phyloP scores from a whole-genome alignment of 75 land plant genomes.

The Ceratopteris richardii region DNA sequence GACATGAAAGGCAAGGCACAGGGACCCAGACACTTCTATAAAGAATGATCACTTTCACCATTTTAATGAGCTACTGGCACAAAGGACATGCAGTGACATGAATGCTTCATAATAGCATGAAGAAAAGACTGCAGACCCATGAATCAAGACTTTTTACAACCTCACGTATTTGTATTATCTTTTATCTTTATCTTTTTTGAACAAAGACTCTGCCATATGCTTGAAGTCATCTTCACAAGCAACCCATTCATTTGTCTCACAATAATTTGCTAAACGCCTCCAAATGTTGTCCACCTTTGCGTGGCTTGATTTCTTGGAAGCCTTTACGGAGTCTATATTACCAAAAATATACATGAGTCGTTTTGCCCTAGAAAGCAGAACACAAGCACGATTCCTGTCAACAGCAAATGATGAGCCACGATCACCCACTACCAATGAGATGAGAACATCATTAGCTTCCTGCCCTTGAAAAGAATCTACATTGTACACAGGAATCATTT shows the following conservation, averaged over 20 bases:
- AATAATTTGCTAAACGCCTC: constrained; percentile 2
- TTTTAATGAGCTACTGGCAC: too few relatives aligned
- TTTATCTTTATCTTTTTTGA: neutral
- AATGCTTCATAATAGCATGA: too few relatives aligned
- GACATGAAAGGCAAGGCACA: too few relatives aligned
- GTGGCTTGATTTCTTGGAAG: neutral
- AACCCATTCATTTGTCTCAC: constrained; percentile 5
- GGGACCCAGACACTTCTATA: too few relatives aligned
- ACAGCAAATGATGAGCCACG: constrained; percentile 8
- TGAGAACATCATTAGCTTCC: constrained; percentile 1
- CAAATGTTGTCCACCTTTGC: constrained; percentile 1
- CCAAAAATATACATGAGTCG: constrained; percentile 5
- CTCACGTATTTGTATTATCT: too few relatives aligned
- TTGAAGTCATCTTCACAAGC: constrained; percentile 6
- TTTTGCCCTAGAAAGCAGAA: constrained; percentile 5
- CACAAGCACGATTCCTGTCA: constrained; percentile 7
- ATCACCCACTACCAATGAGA: constrained; percentile 5
- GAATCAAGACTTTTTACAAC: too few relatives aligned
- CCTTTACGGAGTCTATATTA: constrained; percentile 2
- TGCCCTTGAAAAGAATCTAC: constrained; percentile 7
- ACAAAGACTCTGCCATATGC: neutral
- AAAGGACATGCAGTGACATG: too few relatives aligned
- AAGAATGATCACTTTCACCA: too few relatives aligned
- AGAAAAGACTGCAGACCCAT: too few relatives aligned
- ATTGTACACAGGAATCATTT: constrained; percentile 2